Percentiles rank a stretch among this genome's conserved stretches.
Evolutionary conservation across 2,329 filamentous ascomycete genomes (phyloP).

Genomic region (Ophiostoma pallidulum): DNA sequence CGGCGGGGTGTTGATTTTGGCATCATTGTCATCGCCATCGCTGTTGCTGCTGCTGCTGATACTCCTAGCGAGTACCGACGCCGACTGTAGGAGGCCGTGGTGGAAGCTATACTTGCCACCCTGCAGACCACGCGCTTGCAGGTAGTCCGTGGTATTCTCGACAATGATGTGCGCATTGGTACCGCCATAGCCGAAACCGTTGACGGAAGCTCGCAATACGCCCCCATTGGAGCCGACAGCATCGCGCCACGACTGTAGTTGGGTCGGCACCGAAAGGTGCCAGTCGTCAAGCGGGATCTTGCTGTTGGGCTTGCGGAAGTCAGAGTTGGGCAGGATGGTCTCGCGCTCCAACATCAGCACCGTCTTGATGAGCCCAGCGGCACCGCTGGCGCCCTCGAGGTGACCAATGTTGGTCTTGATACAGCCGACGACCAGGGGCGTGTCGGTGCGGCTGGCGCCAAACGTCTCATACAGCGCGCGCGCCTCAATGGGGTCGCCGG

Average conservation of each 20-base stretch:
- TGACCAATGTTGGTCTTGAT: conserved; percentile 37
- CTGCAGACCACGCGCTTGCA: background rate
- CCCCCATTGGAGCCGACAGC: background rate
- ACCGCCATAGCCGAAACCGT: conserved; percentile 35
- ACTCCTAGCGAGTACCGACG: background rate
- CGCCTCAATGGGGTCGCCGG: conserved; percentile 27
- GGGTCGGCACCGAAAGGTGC: conserved; percentile 26
- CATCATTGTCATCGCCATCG: background rate
- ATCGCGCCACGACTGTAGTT: conserved; percentile 25
- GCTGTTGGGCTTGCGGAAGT: conserved; percentile 36
- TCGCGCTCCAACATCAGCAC: conserved; percentile 30
- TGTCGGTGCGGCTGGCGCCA: conserved; percentile 12
- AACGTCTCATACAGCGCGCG: conserved; percentile 26
- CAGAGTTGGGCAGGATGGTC: conserved; percentile 28
- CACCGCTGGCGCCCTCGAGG: conserved; percentile 36
- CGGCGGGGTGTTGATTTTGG: background rate
- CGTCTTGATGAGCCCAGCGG: conserved; percentile 35
- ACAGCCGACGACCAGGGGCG: conserved; percentile 22
- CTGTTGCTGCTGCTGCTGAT: background rate
- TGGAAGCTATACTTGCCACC: background rate
- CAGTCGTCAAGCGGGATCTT: conserved; percentile 35
- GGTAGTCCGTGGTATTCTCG: conserved; percentile 26
- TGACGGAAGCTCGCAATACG: conserved; percentile 29
- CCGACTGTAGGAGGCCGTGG: background rate
- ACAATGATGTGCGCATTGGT: conserved; percentile 21